Evolutionary conservation across 192 early-diverging fungal genomes (phyloP).

Genomic region (Podila clonocystis): DNA sequence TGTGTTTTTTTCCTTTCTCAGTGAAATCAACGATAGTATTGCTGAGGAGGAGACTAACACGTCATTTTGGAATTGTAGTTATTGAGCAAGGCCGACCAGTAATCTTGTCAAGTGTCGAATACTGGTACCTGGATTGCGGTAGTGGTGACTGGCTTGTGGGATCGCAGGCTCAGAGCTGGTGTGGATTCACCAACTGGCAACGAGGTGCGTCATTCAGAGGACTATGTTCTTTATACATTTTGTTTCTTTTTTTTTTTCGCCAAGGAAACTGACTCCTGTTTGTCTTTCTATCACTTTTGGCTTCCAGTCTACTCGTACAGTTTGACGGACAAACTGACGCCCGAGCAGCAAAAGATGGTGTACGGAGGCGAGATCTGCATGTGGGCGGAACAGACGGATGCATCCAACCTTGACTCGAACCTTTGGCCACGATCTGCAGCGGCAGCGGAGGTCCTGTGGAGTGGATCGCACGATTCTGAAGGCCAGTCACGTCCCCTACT

Average conservation of each 20-base stretch:
- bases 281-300: neutral
- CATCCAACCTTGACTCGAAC: constrained; percentile 65
- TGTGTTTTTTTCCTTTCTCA: neutral
- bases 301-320: constrained; percentile 36
- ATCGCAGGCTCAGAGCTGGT: constrained; percentile 41
- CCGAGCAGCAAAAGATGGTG: constrained; percentile 42
- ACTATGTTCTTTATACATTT: neutral
- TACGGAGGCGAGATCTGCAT: constrained; percentile 70
- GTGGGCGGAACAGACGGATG: constrained; percentile 80
- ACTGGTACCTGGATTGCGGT: constrained; percentile 86
- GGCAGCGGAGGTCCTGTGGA: constrained; percentile 77
- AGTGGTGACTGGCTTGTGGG: constrained; percentile 72
- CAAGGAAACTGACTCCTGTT: neutral
- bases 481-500: constrained; percentile 63
- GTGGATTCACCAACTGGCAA: constrained; percentile 36
- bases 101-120: constrained; percentile 70
- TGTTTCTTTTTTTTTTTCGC: neutral
- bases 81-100: constrained; percentile 73
- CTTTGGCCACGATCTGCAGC: constrained; percentile 82
- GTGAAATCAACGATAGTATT: neutral
- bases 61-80: constrained; percentile 59
- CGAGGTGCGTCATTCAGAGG: constrained; percentile 9
- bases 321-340: constrained; percentile 20
- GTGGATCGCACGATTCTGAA: constrained; percentile 59
- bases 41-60: constrained; percentile 6